Percentiles rank a stretch among this genome's conserved stretches.
These are phyloP conservation scores for Trichophyton equinum DNA, from an alignment of 2,329 filamentous ascomycete genomes.

Conservation along the genomic window DNA sequence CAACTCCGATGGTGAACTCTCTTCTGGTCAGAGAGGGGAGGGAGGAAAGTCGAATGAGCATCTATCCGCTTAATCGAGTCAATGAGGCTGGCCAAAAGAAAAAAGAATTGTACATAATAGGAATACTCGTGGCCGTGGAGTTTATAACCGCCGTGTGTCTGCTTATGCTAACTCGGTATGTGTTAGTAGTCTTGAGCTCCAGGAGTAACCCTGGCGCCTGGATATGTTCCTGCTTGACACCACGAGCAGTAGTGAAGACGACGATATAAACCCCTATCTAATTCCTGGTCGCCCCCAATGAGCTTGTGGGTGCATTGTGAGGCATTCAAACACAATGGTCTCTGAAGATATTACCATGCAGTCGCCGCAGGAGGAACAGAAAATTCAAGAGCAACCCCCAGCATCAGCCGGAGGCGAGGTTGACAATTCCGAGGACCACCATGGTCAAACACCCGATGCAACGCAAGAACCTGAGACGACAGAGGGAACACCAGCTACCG, in stretches of 20 bases:
- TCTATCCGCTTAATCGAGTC: not conserved
- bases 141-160: not conserved
- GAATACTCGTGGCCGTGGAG: not conserved
- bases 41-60: not conserved
- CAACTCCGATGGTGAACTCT: not conserved
- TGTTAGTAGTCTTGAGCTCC: not conserved
- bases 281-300: conserved; percentile 10
- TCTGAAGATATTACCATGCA: conserved; percentile 8
- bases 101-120: not conserved
- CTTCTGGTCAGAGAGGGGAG: not conserved
- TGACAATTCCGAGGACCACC: not conserved
- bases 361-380: not conserved
- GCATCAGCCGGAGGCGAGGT: not conserved
- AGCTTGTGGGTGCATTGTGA: conserved; percentile 1
- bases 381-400: not conserved
- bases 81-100: not conserved
- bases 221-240: conserved; percentile 14
- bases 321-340: conserved; percentile 7
- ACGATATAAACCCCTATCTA: conserved; percentile 6
- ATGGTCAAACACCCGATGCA: not conserved
- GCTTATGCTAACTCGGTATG: not conserved
- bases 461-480: conserved; percentile 1
- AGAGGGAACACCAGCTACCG: conserved; percentile 14
- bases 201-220: conserved; percentile 1
- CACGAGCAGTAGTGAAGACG: conserved; percentile 11